A percentile compares a stretch with the other conserved stretches of the same genome.
Evolutionary conservation across 768 basidiomycete genomes (phyloP).

Genomic region (Mycena albidolilacea): DNA sequence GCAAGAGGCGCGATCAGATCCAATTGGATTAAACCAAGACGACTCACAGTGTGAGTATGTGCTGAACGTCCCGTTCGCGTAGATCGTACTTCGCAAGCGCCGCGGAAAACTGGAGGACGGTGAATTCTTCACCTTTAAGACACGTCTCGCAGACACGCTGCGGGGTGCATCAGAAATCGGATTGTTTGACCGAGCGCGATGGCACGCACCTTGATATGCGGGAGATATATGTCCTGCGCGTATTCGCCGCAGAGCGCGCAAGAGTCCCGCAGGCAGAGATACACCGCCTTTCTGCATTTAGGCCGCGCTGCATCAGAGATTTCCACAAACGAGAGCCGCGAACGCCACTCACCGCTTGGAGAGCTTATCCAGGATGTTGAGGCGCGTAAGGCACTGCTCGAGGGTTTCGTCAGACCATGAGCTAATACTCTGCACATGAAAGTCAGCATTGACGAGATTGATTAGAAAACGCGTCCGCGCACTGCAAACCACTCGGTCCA

Average conservation of each 20-base stretch:
- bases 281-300: constrained; percentile 10
- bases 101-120: constrained; percentile 10
- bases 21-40: neutral
- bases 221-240: constrained; percentile 23
- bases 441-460: neutral
- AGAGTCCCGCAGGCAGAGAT: constrained; percentile 4
- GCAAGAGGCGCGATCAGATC: neutral
- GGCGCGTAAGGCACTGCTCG: constrained; percentile 19
- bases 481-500: constrained; percentile 33
- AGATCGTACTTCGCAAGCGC: constrained; percentile 35
- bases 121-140: constrained; percentile 18
- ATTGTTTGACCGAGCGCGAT: neutral
- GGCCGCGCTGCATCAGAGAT: neutral
- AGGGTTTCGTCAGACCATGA: constrained; percentile 10
- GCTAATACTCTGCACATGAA: constrained; percentile 1
- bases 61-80: constrained; percentile 11
- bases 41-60: constrained; percentile 16
- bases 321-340: neutral
- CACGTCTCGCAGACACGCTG: constrained; percentile 31
- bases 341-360: constrained; percentile 20
- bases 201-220: constrained; percentile 22
- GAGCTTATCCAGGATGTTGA: constrained; percentile 23
- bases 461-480: neutral
- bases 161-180: neutral
- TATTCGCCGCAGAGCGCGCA: constrained; percentile 19